phyloP scores from a whole-genome alignment of 2,329 filamentous ascomycete species.

The Fusarium cyanostomum region DNA sequence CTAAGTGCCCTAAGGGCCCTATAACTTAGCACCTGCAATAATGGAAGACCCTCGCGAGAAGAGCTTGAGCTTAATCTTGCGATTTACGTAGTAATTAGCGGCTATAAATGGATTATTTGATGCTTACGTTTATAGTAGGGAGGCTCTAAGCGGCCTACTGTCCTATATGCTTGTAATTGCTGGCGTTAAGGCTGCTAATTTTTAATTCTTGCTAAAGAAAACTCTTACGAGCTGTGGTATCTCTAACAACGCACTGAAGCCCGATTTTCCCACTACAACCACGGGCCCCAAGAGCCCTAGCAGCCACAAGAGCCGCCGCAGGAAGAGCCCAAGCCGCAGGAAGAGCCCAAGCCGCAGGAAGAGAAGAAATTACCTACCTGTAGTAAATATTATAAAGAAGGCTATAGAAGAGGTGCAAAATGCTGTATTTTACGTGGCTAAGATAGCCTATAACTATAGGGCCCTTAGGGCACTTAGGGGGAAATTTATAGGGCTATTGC shows the following conservation, averaged over 20 bases:
- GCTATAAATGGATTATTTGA: background rate
- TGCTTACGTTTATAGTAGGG: background rate
- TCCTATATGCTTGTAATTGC: background rate
- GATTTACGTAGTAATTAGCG: no score
- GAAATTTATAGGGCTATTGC: no score
- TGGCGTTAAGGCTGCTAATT: no score
- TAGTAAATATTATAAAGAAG: no score
- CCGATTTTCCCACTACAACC: background rate
- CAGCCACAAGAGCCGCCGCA: background rate
- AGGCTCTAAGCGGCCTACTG: background rate
- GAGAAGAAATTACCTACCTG: no score
- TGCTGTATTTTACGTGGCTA: no score
- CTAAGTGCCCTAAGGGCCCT: background rate
- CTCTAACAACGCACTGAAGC: slow-evolving; percentile 1
- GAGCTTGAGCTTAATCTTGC: background rate
- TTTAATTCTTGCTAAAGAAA: no score
- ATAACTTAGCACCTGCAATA: background rate
- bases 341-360: no score
- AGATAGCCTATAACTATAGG: no score
- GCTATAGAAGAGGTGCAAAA: no score
- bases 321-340: no score
- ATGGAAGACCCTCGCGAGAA: background rate
- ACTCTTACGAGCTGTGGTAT: background rate
- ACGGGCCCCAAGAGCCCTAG: background rate
- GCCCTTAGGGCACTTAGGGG: no score